Conservation (phyloP, 2,329 filamentous ascomycete genomes). For the Microcyclosporella mali region DNA sequence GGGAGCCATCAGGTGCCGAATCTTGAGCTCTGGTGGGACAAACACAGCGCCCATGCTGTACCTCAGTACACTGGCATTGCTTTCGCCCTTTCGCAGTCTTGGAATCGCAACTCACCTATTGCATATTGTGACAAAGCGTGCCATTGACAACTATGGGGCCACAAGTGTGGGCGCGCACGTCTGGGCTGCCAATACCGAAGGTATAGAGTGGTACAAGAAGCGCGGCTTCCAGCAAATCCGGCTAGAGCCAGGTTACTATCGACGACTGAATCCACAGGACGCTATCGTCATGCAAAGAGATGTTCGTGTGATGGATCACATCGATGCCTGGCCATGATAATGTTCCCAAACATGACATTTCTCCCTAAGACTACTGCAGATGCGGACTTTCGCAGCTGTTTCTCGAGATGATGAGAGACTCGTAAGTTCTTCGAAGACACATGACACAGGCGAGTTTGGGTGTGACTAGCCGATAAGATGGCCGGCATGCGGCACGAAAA, state of each 20-base stretch:
- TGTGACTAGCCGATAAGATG: too few relatives aligned
- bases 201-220: conserved; percentile 54
- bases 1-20: conserved; percentile 44
- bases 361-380: too few relatives aligned
- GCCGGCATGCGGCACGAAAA: too few relatives aligned
- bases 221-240: conserved; percentile 51
- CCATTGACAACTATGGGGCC: conserved; percentile 46
- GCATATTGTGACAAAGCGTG: conserved; percentile 28
- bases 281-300: conserved; percentile 46
- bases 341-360: too few relatives aligned
- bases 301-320: conserved; percentile 30
- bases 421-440: too few relatives aligned
- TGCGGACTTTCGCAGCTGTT: too few relatives aligned
- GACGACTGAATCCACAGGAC: conserved; percentile 50
- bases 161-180: conserved; percentile 55
- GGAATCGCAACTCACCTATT: conserved; percentile 54
- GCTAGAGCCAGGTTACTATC: conserved; percentile 53
- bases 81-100: conserved; percentile 53
- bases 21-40: conserved; percentile 30
- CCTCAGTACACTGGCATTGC: conserved; percentile 54
- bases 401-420: too few relatives aligned
- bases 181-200: conserved; percentile 57
- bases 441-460: too few relatives aligned
- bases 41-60: conserved; percentile 42
- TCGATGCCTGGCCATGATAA: too few relatives aligned